phyloP scores from a whole-genome alignment of 768 basidiomycete species.

The Leucogyrophana mollusca region DNA sequence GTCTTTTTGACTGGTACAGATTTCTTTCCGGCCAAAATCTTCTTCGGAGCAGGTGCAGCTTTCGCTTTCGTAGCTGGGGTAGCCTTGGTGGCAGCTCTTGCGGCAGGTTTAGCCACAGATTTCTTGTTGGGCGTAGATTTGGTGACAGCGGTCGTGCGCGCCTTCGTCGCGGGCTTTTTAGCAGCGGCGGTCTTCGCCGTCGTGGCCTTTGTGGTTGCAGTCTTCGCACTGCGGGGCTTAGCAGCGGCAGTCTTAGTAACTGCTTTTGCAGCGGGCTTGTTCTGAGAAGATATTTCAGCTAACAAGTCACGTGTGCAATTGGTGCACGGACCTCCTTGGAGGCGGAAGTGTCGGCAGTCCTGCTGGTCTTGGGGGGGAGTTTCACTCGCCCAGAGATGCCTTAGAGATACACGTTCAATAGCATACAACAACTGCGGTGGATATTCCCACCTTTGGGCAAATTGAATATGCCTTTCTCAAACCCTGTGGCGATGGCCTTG shows the following conservation, averaged over 20 bases:
- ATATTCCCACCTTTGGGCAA: slow-evolving; percentile 76
- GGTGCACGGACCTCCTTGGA: slow-evolving; percentile 55
- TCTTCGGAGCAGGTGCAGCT: slow-evolving; percentile 27
- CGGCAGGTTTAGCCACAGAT: slow-evolving; percentile 31
- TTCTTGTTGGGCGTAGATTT: slow-evolving; percentile 42
- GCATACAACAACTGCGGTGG: background rate
- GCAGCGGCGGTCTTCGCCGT: slow-evolving; percentile 19
- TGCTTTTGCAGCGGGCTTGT: slow-evolving; percentile 35
- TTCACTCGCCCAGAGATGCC: slow-evolving; percentile 58
- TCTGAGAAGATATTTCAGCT: slow-evolving; percentile 15
- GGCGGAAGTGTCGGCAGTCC: slow-evolving; percentile 47
- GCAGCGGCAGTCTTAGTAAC: slow-evolving; percentile 20
- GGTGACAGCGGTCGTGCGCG: slow-evolving; percentile 27
- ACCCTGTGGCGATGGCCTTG: slow-evolving; percentile 77
- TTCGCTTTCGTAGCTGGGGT: slow-evolving; percentile 21
- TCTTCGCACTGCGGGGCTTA: slow-evolving; percentile 26
- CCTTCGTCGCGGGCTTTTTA: slow-evolving; percentile 34
- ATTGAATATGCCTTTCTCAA: slow-evolving; percentile 78
- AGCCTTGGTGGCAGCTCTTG: slow-evolving; percentile 32
- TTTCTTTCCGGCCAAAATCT: slow-evolving; percentile 31
- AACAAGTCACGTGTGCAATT: slow-evolving; percentile 19
- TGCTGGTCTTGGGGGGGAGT: slow-evolving; percentile 59
- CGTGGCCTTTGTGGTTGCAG: slow-evolving; percentile 23
- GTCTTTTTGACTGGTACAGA: slow-evolving; percentile 39
- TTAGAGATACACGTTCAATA: slow-evolving; percentile 12